Percentiles rank a stretch among this genome's conserved stretches.
phyloP scores from a whole-genome alignment of 2,329 filamentous ascomycete genomes.

The Sphaerulina vaccinii region DNA sequence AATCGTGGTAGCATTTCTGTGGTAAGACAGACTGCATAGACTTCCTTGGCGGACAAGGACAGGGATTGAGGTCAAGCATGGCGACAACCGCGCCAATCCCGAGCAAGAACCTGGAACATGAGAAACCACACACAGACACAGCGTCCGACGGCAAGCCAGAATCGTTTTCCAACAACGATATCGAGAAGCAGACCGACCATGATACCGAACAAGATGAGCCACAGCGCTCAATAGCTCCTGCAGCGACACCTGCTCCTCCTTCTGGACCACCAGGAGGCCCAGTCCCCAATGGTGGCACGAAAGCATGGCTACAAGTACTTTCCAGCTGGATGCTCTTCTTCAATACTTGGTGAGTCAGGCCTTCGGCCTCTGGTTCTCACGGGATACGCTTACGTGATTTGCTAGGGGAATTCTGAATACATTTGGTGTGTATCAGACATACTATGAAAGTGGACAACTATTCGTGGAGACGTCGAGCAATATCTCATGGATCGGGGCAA shows the following conservation, averaged over 20 bases:
- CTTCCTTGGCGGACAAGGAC: too few species aligned
- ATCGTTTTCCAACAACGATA: background rate
- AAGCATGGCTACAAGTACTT: conserved; percentile 50
- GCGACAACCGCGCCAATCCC: background rate
- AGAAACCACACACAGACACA: background rate
- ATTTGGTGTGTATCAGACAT: conserved; percentile 51
- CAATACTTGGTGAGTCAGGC: conserved; percentile 43
- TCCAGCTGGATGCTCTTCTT: conserved; percentile 49
- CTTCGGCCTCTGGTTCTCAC: background rate
- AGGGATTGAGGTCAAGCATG: too few species aligned
- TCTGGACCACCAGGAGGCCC: conserved; percentile 5
- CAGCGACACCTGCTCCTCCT: background rate
- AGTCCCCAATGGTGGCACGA: conserved; percentile 42
- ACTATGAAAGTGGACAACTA: conserved; percentile 47
- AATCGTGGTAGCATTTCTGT: too few species aligned
- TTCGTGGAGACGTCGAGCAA: conserved; percentile 30
- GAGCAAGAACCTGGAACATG: background rate
- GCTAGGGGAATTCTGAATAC: conserved; percentile 43
- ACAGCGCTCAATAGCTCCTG: background rate
- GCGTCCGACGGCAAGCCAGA: background rate
- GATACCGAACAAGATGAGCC: background rate
- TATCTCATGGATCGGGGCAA: conserved; percentile 47
- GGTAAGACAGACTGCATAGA: too few species aligned
- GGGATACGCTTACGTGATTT: conserved; percentile 1
- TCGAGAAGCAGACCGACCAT: background rate